These are phyloP conservation scores for Xylaria sp. DNA, from an alignment of 2,329 filamentous ascomycete species.

Conservation along the genomic window DNA sequence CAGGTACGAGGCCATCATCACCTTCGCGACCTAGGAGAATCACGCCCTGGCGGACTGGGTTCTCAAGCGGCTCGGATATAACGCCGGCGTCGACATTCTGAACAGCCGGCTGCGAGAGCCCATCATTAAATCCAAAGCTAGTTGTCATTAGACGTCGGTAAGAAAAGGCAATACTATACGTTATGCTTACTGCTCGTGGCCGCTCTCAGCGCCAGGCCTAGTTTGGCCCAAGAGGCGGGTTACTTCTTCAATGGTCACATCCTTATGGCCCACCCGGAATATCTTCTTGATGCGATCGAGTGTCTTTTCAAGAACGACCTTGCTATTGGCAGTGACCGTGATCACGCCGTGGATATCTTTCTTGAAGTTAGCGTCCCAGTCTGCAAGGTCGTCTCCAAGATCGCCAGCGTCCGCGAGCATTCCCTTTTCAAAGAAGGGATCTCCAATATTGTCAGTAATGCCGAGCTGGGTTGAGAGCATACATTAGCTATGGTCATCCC, in stretches of 20 bases:
- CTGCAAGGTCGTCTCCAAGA: conserved; percentile 45
- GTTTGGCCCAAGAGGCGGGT: conserved; percentile 47
- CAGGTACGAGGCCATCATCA: conserved; percentile 40
- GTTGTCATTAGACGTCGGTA: neutral
- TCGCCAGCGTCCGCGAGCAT: conserved; percentile 47
- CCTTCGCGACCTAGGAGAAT: conserved; percentile 52
- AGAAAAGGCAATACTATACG: no score
- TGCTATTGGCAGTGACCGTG: conserved; percentile 48
- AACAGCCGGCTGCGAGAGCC: conserved; percentile 54
- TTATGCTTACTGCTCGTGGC: conserved; percentile 52
- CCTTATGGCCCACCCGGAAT: conserved; percentile 38
- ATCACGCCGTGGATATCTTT: conserved; percentile 52
- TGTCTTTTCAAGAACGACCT: conserved; percentile 42
- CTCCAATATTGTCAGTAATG: conserved; percentile 46
- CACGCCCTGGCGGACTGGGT: conserved; percentile 48
- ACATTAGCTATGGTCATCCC: neutral
- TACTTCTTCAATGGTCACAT: conserved; percentile 46
- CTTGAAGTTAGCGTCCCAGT: conserved; percentile 48
- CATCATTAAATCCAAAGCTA: conserved; percentile 56
- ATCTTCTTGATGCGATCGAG: conserved; percentile 47
- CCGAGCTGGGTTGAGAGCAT: conserved; percentile 38
- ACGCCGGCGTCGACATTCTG: conserved; percentile 44
- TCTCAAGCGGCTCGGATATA: conserved; percentile 37
- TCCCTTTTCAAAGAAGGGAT: conserved; percentile 49
- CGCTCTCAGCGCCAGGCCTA: conserved; percentile 49